Percentiles rank a stretch among this genome's conserved stretches.
Conservation (phyloP, 2,329 filamentous ascomycete genomes). For the Septoria petroselini region DNA sequence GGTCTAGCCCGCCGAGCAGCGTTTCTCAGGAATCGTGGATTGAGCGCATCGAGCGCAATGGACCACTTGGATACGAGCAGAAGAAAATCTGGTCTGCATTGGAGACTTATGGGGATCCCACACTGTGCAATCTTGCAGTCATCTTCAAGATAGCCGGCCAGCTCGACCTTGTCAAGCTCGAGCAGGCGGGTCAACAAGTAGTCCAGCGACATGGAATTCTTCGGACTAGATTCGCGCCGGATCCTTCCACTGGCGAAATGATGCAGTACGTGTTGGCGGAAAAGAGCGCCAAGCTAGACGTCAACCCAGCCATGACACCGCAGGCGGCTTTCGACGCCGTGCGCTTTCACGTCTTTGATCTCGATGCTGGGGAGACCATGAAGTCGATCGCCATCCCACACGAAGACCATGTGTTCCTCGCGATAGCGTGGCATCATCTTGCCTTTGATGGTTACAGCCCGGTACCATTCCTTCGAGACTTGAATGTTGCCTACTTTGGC, state of each 20-base stretch:
- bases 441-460: slow-evolving; percentile 34
- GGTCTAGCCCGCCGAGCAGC: slow-evolving; percentile 10
- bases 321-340: slow-evolving; percentile 13
- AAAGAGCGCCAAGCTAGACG: slow-evolving; percentile 1
- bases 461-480: slow-evolving; percentile 29
- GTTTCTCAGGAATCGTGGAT: slow-evolving; percentile 1
- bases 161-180: slow-evolving; percentile 13
- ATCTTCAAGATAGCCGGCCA: slow-evolving; percentile 8
- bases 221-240: slow-evolving; percentile 6
- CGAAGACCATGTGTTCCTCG: slow-evolving; percentile 24
- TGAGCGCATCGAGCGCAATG: slow-evolving; percentile 10
- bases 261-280: slow-evolving; percentile 13
- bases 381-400: slow-evolving; percentile 24
- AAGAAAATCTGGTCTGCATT: slow-evolving; percentile 6
- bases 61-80: slow-evolving; percentile 12
- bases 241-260: slow-evolving; percentile 6
- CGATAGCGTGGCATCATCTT: slow-evolving; percentile 36
- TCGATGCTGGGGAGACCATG: slow-evolving; percentile 12
- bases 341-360: slow-evolving; percentile 9
- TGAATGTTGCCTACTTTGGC: slow-evolving; percentile 26
- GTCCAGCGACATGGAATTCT: slow-evolving; percentile 14
- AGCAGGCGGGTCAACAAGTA: slow-evolving; percentile 12
- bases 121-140: slow-evolving; percentile 10
- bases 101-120: slow-evolving; percentile 7
- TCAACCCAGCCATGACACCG: slow-evolving; percentile 5